phyloP scores from a whole-genome alignment of 176 grass and related monocot species.

The Carex scoparia region DNA sequence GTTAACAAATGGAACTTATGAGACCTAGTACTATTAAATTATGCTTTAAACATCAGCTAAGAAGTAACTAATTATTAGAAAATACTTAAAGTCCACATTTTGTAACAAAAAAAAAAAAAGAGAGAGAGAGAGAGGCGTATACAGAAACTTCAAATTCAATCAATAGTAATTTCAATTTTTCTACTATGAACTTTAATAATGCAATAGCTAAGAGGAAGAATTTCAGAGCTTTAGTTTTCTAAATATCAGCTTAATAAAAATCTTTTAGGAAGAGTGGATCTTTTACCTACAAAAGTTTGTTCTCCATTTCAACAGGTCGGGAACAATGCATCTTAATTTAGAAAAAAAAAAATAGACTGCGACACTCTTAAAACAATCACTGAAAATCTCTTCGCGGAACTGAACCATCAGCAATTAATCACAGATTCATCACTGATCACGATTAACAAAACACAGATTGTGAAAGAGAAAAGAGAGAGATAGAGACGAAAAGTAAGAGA shows the following conservation, averaged over 20 bases:
- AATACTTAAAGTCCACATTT: not conserved
- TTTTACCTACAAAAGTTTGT: not conserved
- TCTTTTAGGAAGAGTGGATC: not conserved
- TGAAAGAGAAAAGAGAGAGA: not conserved
- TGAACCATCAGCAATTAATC: not conserved
- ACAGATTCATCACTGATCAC: not conserved
- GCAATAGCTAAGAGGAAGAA: not conserved
- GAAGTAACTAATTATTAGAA: conserved; percentile 1
- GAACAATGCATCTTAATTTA: not conserved
- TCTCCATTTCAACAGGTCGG: not conserved
- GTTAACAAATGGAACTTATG: not conserved
- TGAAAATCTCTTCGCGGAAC: not conserved
- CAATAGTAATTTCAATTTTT: not conserved
- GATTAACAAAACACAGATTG: not conserved
- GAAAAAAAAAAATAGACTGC: not conserved
- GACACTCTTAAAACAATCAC: not conserved
- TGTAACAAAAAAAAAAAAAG: not conserved
- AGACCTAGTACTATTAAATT: not conserved
- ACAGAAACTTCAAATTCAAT: not conserved
- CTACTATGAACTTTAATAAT: not conserved
- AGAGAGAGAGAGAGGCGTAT: not conserved
- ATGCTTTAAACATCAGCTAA: not conserved
- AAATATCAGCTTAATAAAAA: not conserved
- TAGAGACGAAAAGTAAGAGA: not conserved
- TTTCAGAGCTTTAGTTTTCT: not conserved